These are phyloP conservation scores for Crithidia brevicula DNA, from an alignment of 208 protist genomes.

Conservation along the genomic window DNA sequence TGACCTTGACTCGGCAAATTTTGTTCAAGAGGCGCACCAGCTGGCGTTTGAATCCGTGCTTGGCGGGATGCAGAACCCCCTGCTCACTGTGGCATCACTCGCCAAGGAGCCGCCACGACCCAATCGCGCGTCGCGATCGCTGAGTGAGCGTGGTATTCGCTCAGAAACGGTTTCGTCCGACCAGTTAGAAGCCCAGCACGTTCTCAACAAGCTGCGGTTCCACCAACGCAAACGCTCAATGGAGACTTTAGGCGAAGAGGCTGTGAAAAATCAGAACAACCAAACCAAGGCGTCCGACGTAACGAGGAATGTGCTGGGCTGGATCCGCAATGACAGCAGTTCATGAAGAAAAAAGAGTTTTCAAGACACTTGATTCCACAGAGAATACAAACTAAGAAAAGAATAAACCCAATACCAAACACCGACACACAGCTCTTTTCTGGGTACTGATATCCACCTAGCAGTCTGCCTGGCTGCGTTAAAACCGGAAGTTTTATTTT, in stretches of 20 bases:
- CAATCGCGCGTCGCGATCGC: slow-evolving; percentile 36
- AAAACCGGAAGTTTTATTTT: too few species aligned
- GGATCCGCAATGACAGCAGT: slow-evolving; percentile 70
- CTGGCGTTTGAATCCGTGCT: slow-evolving; percentile 46
- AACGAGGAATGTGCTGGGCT: slow-evolving; percentile 84
- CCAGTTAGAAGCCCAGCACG: slow-evolving; percentile 81
- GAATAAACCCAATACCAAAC: too few species aligned
- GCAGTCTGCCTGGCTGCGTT: too few species aligned
- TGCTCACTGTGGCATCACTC: slow-evolving; percentile 48
- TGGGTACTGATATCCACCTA: too few species aligned
- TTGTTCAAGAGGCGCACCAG: slow-evolving; percentile 61
- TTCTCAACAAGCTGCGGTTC: slow-evolving; percentile 80
- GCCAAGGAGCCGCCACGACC: slow-evolving; percentile 55
- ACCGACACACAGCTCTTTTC: too few species aligned
- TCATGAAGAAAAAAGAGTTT: slow-evolving; percentile 2
- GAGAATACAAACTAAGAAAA: neutral
- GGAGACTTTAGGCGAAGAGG: slow-evolving; percentile 66
- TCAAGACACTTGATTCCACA: neutral
- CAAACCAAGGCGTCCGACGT: slow-evolving; percentile 73
- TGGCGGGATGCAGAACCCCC: slow-evolving; percentile 55
- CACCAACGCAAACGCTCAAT: slow-evolving; percentile 70
- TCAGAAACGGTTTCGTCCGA: slow-evolving; percentile 59
- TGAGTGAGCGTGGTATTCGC: slow-evolving; percentile 74
- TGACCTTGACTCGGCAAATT: slow-evolving; percentile 55
- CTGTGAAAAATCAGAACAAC: slow-evolving; percentile 62